Conservation (phyloP, 345 rosid species). For the Laguncularia racemosa region DNA sequence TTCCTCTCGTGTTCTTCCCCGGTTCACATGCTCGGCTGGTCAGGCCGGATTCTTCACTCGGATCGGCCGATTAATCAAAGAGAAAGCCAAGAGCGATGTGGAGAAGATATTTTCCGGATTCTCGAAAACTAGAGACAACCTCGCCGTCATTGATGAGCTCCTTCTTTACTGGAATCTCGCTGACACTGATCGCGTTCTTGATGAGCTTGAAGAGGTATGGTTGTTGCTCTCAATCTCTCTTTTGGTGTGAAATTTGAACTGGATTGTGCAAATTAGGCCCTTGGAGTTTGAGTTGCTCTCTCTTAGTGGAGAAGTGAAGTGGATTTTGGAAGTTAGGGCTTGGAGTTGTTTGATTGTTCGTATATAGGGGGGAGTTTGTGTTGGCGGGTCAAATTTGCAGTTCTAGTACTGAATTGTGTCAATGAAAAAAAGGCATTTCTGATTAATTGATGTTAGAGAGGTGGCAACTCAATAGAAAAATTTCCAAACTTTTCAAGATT, state of each 20-base stretch:
- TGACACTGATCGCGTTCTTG: constrained; percentile 87
- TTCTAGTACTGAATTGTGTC: too few species aligned
- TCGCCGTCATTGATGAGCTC: constrained; percentile 88
- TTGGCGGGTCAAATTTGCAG: too few species aligned
- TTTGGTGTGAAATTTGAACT: neutral
- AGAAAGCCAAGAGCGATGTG: constrained; percentile 90
- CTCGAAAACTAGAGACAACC: constrained; percentile 87
- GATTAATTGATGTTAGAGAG: too few species aligned
- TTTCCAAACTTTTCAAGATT: too few species aligned
- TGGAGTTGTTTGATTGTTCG: too few species aligned
- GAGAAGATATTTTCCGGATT: constrained; percentile 89
- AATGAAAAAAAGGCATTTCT: too few species aligned
- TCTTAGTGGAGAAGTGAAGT: too few species aligned
- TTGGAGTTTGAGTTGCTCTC: too few species aligned
- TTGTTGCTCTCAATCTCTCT: neutral
- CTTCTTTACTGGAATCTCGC: constrained; percentile 91
- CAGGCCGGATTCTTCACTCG: constrained; percentile 90
- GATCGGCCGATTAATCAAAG: constrained; percentile 78
- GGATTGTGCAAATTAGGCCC: neutral
- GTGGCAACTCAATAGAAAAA: too few species aligned
- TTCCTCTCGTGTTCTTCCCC: constrained; percentile 12
- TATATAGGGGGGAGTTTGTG: too few species aligned
- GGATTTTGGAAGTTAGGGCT: too few species aligned
- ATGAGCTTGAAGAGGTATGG: constrained; percentile 85
- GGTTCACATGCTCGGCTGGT: constrained; percentile 57